A percentile compares a stretch with the other conserved stretches of the same genome.
Conservation (phyloP, 2,329 filamentous ascomycete genomes). For the Xylaria sp. region DNA sequence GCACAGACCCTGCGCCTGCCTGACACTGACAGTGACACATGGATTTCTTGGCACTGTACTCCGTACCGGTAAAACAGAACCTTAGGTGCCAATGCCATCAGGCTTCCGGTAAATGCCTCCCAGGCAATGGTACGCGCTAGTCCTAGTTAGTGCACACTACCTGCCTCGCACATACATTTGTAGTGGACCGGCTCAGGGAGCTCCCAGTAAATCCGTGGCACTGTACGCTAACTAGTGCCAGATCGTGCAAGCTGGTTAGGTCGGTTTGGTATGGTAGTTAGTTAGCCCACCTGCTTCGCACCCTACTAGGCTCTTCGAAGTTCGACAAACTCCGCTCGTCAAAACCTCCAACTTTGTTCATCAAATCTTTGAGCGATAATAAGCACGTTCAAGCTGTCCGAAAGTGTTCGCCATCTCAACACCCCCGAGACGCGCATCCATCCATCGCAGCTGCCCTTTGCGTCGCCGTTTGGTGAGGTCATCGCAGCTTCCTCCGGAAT, state of each 20-base stretch:
- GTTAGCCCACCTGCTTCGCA: background rate
- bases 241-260: background rate
- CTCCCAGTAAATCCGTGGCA: background rate
- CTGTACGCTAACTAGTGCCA: background rate
- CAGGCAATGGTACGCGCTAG: background rate
- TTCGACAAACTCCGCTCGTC: slow-evolving; percentile 8
- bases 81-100: background rate
- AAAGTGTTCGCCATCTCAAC: slow-evolving; percentile 5
- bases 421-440: background rate
- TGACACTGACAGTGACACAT: background rate
- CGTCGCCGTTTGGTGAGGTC: background rate
- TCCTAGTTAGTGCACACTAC: background rate
- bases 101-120: background rate
- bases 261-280: background rate
- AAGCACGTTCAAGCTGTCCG: background rate
- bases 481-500: background rate
- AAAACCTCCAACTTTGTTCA: slow-evolving; percentile 16
- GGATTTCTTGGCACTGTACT: background rate
- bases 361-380: slow-evolving; percentile 10
- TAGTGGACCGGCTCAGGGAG: background rate
- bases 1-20: too few relatives aligned
- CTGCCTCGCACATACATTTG: background rate
- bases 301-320: slow-evolving; percentile 3
- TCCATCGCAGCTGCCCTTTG: slow-evolving; percentile 9
- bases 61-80: too few relatives aligned